Evolutionary conservation across 768 basidiomycete genomes (phyloP).

Genomic region (Tremella fuciformis): DNA sequence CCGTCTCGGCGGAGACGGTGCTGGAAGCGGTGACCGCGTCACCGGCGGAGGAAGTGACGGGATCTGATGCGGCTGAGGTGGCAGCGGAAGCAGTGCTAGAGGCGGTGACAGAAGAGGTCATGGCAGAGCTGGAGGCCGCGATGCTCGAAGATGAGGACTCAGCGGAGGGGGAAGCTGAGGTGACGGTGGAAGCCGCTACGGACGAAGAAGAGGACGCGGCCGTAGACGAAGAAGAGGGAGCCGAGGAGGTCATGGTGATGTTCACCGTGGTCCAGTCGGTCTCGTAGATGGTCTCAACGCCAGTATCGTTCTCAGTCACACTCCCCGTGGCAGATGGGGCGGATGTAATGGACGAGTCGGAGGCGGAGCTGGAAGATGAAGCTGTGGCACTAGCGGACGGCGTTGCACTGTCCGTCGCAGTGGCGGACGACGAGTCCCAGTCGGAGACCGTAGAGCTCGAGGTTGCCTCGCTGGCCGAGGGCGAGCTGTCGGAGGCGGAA

Average conservation of each 20-base stretch:
- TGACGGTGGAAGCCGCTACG: slow-evolving; percentile 2
- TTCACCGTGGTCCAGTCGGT: slow-evolving; percentile 38
- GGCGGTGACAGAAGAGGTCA: slow-evolving; percentile 4
- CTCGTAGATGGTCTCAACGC: slow-evolving; percentile 36
- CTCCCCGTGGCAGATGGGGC: slow-evolving; percentile 6
- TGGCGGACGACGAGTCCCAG: not conserved
- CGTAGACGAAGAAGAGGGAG: slow-evolving; percentile 7
- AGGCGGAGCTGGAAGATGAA: slow-evolving; percentile 17
- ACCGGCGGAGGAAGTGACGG: not conserved
- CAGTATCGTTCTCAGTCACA: slow-evolving; percentile 34
- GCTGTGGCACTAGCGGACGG: not conserved
- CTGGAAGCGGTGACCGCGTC: not conserved
- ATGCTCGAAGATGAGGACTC: not conserved
- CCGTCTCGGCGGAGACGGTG: slow-evolving; percentile 3
- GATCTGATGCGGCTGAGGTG: not conserved
- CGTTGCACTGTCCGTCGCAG: not conserved
- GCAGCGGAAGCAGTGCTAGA: slow-evolving; percentile 12
- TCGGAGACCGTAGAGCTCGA: slow-evolving; percentile 1
- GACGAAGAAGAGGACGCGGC: slow-evolving; percentile 15
- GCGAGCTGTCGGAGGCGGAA: slow-evolving; percentile 8
- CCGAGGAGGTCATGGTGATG: slow-evolving; percentile 41
- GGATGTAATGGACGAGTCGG: slow-evolving; percentile 29
- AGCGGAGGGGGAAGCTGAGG: slow-evolving; percentile 1
- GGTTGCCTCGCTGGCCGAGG: not conserved
- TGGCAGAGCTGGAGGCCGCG: slow-evolving; percentile 3